Conservation (phyloP, 345 rosid species). For the Populus davidiana region DNA sequence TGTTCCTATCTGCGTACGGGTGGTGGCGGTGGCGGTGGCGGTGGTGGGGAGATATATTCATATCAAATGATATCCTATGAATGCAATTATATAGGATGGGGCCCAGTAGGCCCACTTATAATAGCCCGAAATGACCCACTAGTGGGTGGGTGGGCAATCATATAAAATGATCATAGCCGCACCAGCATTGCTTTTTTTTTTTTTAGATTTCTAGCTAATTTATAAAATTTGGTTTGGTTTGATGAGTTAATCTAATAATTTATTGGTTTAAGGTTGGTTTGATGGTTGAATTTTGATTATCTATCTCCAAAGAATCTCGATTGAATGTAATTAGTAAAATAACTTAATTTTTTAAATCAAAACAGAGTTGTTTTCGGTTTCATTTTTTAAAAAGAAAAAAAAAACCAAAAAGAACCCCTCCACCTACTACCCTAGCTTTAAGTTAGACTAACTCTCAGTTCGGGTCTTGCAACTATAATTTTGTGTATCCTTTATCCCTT, state of each 20-base stretch:
- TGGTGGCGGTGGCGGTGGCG: too few species aligned
- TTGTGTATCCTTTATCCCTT: background rate
- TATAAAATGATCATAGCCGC: slow-evolving; percentile 16
- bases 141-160: slow-evolving; percentile 24
- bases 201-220: background rate
- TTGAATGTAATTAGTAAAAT: too few species aligned
- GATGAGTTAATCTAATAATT: too few species aligned
- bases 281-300: too few species aligned
- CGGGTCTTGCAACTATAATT: too few species aligned
- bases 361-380: rapidly evolving
- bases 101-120: slow-evolving; percentile 21
- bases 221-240: background rate
- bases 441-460: too few species aligned
- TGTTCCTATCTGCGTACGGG: background rate
- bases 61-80: slow-evolving; percentile 28
- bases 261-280: too few species aligned
- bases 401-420: too few species aligned
- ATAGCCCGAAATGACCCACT: background rate
- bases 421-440: too few species aligned
- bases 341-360: too few species aligned
- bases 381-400: too few species aligned
- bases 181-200: background rate
- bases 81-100: slow-evolving; percentile 26
- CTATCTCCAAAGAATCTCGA: too few species aligned
- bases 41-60: slow-evolving; percentile 21